Evolutionary conservation across 257 asterid genomes (phyloP).

Genomic region (Rhazya stricta): DNA sequence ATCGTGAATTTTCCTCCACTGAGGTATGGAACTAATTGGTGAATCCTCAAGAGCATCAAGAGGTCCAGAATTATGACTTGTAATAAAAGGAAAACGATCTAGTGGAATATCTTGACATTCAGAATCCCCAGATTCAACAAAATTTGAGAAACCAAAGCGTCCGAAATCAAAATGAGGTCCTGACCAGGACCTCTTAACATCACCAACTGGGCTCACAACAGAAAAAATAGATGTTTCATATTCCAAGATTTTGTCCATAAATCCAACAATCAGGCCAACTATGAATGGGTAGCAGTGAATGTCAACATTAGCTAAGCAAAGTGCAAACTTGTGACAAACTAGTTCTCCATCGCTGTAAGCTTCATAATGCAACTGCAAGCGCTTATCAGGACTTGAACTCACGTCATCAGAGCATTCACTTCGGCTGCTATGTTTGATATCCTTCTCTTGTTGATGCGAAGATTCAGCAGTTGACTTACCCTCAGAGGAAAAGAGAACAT

Average conservation of each 20-base stretch:
- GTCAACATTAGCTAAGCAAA: constrained; percentile 49
- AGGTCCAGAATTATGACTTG: constrained; percentile 31
- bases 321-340: constrained; percentile 33
- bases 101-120: constrained; percentile 39
- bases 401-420: constrained; percentile 32
- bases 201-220: constrained; percentile 28
- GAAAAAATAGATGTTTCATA: constrained; percentile 31
- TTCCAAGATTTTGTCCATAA: constrained; percentile 43
- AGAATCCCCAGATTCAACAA: constrained; percentile 29
- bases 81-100: constrained; percentile 39
- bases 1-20: constrained; percentile 39
- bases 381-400: constrained; percentile 36
- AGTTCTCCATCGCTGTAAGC: constrained; percentile 28
- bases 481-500: constrained; percentile 46
- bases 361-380: constrained; percentile 62
- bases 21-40: constrained; percentile 32
- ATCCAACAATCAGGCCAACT: constrained; percentile 51
- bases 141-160: constrained; percentile 28
- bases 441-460: constrained; percentile 24
- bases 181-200: constrained; percentile 25
- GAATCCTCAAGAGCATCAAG: constrained; percentile 30
- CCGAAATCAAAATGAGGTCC: constrained; percentile 26
- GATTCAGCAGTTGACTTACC: constrained; percentile 32
- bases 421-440: constrained; percentile 22
- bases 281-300: constrained; percentile 71